These are phyloP conservation scores for Turritis glabra DNA, from an alignment of 345 rosid genomes.

Conservation along the genomic window DNA sequence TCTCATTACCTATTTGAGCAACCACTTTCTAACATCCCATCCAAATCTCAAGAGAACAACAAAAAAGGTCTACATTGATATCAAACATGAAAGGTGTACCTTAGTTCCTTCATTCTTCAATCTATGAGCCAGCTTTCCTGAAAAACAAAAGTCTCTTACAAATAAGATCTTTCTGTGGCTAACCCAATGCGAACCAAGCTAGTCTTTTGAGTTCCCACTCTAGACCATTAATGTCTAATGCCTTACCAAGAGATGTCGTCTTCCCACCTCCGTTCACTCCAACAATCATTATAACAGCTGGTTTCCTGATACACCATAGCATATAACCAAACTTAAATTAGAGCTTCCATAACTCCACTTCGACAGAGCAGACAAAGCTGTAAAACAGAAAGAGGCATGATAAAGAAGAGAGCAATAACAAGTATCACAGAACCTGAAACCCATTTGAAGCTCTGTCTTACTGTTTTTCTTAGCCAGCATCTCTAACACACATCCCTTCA, in stretches of 20 bases:
- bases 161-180: not conserved
- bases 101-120: slow-evolving; percentile 82
- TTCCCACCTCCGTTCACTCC: slow-evolving; percentile 98
- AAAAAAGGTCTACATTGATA: not conserved
- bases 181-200: not conserved
- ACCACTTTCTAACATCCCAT: not conserved
- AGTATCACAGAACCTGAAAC: slow-evolving; percentile 58
- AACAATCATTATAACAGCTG: slow-evolving; percentile 84
- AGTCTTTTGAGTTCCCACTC: not conserved
- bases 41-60: not conserved
- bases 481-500: slow-evolving; percentile 76
- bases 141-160: slow-evolving; percentile 31
- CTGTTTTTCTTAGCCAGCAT: slow-evolving; percentile 64
- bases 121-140: slow-evolving; percentile 94
- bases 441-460: slow-evolving; percentile 85
- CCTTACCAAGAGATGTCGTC: slow-evolving; percentile 95
- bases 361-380: not conserved
- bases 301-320: slow-evolving; percentile 58
- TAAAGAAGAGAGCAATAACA: not conserved
- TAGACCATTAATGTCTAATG: not conserved
- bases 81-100: slow-evolving; percentile 46
- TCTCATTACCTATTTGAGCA: not conserved
- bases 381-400: not conserved
- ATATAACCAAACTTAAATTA: slow-evolving; percentile 13
- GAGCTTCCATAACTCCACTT: slow-evolving; percentile 9